Evolutionary conservation across 1,284 basidiomycete genomes (phyloP).

Genomic region (Malassezia equina): DNA sequence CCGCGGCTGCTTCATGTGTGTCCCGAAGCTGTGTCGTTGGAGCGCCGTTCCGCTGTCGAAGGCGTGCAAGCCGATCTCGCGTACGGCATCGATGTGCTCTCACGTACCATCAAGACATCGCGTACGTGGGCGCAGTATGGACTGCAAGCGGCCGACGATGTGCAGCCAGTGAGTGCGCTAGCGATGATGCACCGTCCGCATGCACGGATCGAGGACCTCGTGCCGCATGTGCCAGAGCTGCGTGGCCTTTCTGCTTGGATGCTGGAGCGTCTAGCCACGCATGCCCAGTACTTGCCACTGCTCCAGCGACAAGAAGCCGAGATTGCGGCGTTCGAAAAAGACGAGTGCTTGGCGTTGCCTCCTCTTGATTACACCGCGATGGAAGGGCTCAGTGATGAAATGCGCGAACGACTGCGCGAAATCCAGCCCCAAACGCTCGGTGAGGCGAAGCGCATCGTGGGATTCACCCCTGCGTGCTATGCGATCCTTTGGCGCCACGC

Average conservation of each 20-base stretch:
- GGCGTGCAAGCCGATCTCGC: constrained; percentile 54
- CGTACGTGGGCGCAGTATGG: constrained; percentile 45
- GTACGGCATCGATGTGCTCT: constrained; percentile 54
- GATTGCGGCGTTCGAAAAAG: constrained; percentile 63
- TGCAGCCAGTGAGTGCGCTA: constrained; percentile 56
- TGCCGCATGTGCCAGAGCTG: constrained; percentile 56
- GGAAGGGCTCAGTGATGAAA: constrained; percentile 64
- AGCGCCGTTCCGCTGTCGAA: constrained; percentile 52
- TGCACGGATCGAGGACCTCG: constrained; percentile 53
- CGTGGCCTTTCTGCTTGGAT: constrained; percentile 54
- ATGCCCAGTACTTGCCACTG: constrained; percentile 52
- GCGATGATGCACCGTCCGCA: constrained; percentile 63
- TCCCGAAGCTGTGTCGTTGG: constrained; percentile 58
- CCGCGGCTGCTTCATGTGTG: constrained; percentile 50
- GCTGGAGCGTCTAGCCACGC: constrained; percentile 59
- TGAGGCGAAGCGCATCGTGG: constrained; percentile 30
- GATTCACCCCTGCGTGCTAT: constrained; percentile 31
- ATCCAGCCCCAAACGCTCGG: constrained; percentile 60
- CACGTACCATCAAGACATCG: constrained; percentile 42
- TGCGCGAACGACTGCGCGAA: constrained; percentile 58
- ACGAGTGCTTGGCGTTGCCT: constrained; percentile 64
- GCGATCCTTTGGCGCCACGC: constrained; percentile 27
- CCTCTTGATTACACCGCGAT: constrained; percentile 63
- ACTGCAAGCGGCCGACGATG: constrained; percentile 43
- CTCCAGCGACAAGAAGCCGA: constrained; percentile 64